These are phyloP conservation scores for Wickerhamomyces chaumierensis DNA, from an alignment of 805 yeast genomes.

Conservation along the genomic window DNA sequence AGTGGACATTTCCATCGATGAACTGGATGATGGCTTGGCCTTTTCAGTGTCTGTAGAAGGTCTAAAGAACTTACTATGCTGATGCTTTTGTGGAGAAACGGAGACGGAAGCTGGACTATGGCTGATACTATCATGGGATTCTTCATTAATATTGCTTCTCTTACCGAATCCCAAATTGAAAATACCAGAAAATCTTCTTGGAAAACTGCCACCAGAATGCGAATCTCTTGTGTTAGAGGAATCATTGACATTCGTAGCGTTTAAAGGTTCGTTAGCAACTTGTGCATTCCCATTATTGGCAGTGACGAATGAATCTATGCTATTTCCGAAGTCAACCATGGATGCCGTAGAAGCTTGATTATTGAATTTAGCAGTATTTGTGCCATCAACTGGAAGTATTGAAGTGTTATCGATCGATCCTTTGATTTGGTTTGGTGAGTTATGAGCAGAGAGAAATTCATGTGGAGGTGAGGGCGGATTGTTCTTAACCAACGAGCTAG, in stretches of 20 bases:
- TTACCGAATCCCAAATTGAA: constrained; percentile 17
- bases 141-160: constrained; percentile 5
- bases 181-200: constrained; percentile 21
- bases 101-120: background rate
- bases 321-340: background rate
- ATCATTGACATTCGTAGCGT: background rate
- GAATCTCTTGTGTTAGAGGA: constrained; percentile 5
- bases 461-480: constrained; percentile 12
- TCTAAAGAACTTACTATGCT: constrained; percentile 16
- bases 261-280: constrained; percentile 6
- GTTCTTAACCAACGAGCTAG: background rate
- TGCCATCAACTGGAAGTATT: too few relatives aligned
- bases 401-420: constrained; percentile 10
- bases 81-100: constrained; percentile 1
- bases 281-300: constrained; percentile 3
- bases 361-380: background rate
- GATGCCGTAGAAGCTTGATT: constrained; percentile 2
- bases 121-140: background rate
- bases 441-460: constrained; percentile 15
- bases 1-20: background rate
- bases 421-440: constrained; percentile 11
- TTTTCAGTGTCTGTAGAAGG: background rate
- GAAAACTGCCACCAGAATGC: constrained; percentile 16
- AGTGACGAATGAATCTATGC: background rate
- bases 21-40: background rate